Percentiles rank a stretch among this genome's conserved stretches.
Conservation (phyloP, 805 yeast species). For the Ogataea methanolica region DNA sequence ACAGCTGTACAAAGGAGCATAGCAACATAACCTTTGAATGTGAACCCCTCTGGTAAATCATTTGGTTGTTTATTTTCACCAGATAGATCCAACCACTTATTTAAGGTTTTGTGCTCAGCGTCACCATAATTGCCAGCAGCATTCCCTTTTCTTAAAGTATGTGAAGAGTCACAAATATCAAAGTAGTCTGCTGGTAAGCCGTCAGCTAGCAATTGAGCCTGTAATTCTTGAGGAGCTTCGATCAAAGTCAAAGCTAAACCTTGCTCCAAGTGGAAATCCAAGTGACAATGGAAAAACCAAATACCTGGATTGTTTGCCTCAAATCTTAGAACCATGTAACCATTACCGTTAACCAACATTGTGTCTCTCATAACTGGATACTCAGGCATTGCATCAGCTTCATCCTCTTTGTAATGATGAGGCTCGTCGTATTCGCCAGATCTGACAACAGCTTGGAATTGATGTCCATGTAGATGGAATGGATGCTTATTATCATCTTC, state of each 20-base stretch:
- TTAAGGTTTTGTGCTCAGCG: too few relatives aligned
- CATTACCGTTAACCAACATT: slow-evolving; percentile 59
- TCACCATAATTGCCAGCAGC: slow-evolving; percentile 58
- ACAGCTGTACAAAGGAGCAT: slow-evolving; percentile 45
- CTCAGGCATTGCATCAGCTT: slow-evolving; percentile 44
- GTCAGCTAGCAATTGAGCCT: slow-evolving; percentile 29
- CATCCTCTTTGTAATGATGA: slow-evolving; percentile 44
- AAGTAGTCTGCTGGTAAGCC: slow-evolving; percentile 44
- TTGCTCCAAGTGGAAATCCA: slow-evolving; percentile 81
- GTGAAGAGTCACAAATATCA: slow-evolving; percentile 43
- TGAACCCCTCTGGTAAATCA: slow-evolving; percentile 70
- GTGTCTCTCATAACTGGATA: slow-evolving; percentile 70
- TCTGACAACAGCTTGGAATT: slow-evolving; percentile 75
- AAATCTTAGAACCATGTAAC: slow-evolving; percentile 66
- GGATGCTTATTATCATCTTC: slow-evolving; percentile 90
- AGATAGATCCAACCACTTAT: slow-evolving; percentile 49
- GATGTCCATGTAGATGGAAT: slow-evolving; percentile 93
- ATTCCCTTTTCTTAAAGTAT: slow-evolving; percentile 51
- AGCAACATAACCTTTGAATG: slow-evolving; percentile 65
- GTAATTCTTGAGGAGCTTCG: slow-evolving; percentile 61
- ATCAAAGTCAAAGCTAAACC: slow-evolving; percentile 70
- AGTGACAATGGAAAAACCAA: slow-evolving; percentile 92
- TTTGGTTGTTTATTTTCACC: slow-evolving; percentile 58
- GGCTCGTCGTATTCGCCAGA: slow-evolving; percentile 54
- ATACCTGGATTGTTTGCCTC: slow-evolving; percentile 87